Base-by-base conservation (phyloP, 768 basidiomycete species). In the Lenzites betulinus region DNA sequence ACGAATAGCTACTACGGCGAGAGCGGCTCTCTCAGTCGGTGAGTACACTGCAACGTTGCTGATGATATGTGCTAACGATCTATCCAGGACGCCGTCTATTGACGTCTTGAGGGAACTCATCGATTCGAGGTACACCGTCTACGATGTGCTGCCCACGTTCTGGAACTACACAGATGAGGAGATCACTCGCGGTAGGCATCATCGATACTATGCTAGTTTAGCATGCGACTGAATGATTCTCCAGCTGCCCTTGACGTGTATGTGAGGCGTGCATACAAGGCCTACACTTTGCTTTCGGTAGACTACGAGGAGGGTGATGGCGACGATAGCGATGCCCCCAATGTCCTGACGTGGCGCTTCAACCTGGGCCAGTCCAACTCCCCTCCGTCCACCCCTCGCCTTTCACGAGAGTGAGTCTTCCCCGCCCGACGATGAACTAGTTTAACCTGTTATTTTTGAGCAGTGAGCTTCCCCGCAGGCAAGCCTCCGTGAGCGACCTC, bases 71-170 rank as follows among this genome's bases (percentile, higher is more conserved):
- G 51, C 59, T 30, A 54, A 39, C 20, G 12, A 58, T 59, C 11
- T 47, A 36, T 51, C 18, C 51, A 93, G 95, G 69, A 83, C 83
- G 1, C 97, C 96, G 9, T 90, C 92, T 20, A 79, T 84, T 2
- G 95, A 98, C 62, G 82, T 94, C 38, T 80, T 99, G 67, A 87
- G 87, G 70, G 97, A 99, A 75, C 83, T 99, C 26, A 93, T 90
- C 63, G 97, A 99, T 75, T 98, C 96, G 7, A 84, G 92, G 43
- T 98, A 95, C 76, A 95, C 93, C 15, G 95, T 98, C 16, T 99
- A 89, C 74, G 97, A 99, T 71, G 97, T 99, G 7, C 84, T 99
- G 48, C 94, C 95, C 3, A 83, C 92, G 7, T 99, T 99, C 81
- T 98, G 98, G 85, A 86, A 83, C 60, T 91, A 95, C 70, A 71